Evolutionary conservation across 306 rosid species (phyloP).

Genomic region (Oemleria cerasiformis): DNA sequence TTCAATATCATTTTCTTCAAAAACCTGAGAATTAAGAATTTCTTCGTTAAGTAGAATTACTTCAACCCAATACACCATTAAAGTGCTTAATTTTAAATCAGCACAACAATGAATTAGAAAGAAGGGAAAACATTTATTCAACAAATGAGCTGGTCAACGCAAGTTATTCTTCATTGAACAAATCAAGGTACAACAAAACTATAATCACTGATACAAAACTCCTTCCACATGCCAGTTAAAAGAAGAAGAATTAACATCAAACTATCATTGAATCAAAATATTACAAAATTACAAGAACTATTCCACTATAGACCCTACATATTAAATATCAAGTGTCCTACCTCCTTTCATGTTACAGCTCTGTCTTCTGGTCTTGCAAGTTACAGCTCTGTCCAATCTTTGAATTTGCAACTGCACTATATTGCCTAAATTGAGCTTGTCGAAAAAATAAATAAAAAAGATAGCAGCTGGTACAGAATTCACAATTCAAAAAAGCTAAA

Average conservation of each 20-base stretch:
- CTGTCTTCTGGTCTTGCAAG: slow-evolving; percentile 44
- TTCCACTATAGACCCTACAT: slow-evolving; percentile 35
- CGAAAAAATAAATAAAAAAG: slow-evolving; percentile 32
- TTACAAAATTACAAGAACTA: slow-evolving; percentile 43
- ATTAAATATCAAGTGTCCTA: slow-evolving; percentile 32
- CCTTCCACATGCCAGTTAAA: slow-evolving; percentile 30
- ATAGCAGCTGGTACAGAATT: slow-evolving; percentile 37
- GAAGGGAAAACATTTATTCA: not conserved
- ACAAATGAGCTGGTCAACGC: slow-evolving; percentile 13
- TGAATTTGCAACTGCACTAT: slow-evolving; percentile 50
- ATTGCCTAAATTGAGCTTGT: slow-evolving; percentile 48
- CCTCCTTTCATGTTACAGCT: slow-evolving; percentile 50
- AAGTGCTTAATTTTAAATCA: not conserved
- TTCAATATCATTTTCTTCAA: not conserved
- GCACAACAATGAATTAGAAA: not conserved
- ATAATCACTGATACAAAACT: slow-evolving; percentile 20
- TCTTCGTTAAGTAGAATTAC: not conserved
- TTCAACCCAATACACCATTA: not conserved
- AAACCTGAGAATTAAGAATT: not conserved
- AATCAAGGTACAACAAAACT: slow-evolving; percentile 23
- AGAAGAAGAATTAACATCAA: slow-evolving; percentile 37
- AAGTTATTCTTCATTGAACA: slow-evolving; percentile 29
- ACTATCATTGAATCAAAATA: slow-evolving; percentile 39
- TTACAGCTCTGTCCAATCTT: slow-evolving; percentile 53
- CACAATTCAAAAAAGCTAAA: slow-evolving; percentile 15